Base-by-base conservation (phyloP, 441 rosid genomes). In the Isatis lusitanica region DNA sequence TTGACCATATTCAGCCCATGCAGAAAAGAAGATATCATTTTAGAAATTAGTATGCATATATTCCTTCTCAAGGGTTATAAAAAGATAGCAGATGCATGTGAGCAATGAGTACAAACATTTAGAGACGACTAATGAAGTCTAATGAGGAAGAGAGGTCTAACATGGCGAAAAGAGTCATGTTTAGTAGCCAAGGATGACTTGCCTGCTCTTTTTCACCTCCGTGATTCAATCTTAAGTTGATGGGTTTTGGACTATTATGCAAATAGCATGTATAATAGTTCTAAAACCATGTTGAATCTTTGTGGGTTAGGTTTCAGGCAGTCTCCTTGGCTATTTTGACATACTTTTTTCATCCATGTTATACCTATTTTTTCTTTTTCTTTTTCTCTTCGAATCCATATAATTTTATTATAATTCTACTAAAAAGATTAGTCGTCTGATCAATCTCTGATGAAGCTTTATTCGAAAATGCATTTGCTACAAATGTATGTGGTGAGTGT, bases 121-220 rank as follows among this genome's bases (percentile, higher is more conserved):
- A 67, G 33, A 48, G 53, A 74, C 68, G 53, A 74, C 68, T 66
- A 18, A n/a, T 48, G 26, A 59, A 33, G 39, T 59, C 47, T 42
- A 55, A 55, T 9, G 76, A 64, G 7, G 56, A 63, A 64, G 63
- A 76, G 72, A 63, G 63, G 76, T 64, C 55, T 70, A 70, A 42
- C 80, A 50, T 76, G 72, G 71, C 35, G 63, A 40, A 57, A 58
- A 63, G 47, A 76, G 63, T 70, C 48, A 35, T 70, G 72, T 76
- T 70, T 76, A 70, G 66, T 76, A 76, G 75, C 75, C 79, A 76
- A 76, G 79, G 68, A 76, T 76, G 75, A 70, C 79, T 76, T 76
- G 79, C 79, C 71, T 70, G 75, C 70, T 65, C 75, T 39, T 70
- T 40, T 70, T 76, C 75, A 64, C 63, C 39, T 70, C 69, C 60